Evolutionary conservation across 75 land plant genomes (phyloP), one percentile per base, ranked within the genome.

Genomic region (Larix kaempferi): DNA sequence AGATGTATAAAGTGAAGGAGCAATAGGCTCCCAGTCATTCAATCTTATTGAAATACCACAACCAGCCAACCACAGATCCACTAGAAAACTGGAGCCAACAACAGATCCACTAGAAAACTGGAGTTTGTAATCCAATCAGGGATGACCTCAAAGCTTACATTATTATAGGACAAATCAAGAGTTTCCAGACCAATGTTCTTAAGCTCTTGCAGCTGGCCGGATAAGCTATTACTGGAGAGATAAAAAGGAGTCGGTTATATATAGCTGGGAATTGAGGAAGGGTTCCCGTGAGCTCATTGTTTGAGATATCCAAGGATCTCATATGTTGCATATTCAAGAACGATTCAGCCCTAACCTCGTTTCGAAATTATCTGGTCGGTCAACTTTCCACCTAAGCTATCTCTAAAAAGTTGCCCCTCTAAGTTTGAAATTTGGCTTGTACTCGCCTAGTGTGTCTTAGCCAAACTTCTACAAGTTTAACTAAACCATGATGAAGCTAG

Each of bases 91-190:
- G 4, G 83, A 16, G 88, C 83, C 59, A 86, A 75, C 74, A 72
- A 71, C 59, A 86, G 78, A 0, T 82, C 74, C 57, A 22, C 58
- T 12, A 86, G 56, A 60, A 86, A 82, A 11, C 72, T 77, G 4
- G 83, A 83, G 13, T 79, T 59, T 4, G 78, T 71, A 35, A 86
- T 82, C 85, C 88, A 83, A 14, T 41, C 60, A 0, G 88, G 88
- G 3, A 86, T 86, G 15, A 54, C 25, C 3, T 76, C 76, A 10
- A 86, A 76, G 27, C 76, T 76, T 49, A 86, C 71, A 22, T 41
- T 41, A 41, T 17, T 59, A 3, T 59, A 17, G 11, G 61, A n/a
- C n/a, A 17, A 17, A 2, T 59, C 19, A 59, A 59, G 61, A 0
- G 3, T 59, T 59, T 59, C 61, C 19, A 59, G 61, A 1, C 19